Evolutionary conservation across 1,139 yeast species (phyloP).

Genomic region (Saccharomyces hybrid): DNA sequence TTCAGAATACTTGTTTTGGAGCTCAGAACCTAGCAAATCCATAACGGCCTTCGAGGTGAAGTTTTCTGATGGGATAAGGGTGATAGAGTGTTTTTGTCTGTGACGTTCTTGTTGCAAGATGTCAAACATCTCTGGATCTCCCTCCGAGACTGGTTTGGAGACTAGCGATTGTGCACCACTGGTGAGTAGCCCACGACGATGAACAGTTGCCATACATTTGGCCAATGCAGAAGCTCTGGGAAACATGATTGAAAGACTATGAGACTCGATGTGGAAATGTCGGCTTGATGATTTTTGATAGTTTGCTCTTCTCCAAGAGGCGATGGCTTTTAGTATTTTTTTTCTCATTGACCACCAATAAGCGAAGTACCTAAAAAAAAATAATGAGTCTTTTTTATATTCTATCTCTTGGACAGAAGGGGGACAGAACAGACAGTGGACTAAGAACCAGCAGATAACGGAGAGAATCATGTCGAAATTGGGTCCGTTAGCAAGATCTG

Average conservation of each 20-base stretch:
- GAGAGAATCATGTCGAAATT: not conserved
- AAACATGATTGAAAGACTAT: not conserved
- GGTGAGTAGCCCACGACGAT: not conserved
- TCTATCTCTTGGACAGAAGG: not conserved
- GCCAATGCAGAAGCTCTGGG: not conserved
- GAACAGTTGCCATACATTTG: not conserved
- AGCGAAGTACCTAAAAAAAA: not conserved
- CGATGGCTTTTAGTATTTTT: not conserved
- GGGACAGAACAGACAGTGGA: not conserved
- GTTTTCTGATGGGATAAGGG: constrained; percentile 90
- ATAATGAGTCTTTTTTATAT: not conserved
- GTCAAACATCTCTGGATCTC: constrained; percentile 81
- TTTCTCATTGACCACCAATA: not conserved
- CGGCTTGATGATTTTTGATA: not conserved
- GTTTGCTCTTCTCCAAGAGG: not conserved
- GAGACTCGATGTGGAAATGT: not conserved
- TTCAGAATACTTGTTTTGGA: constrained; percentile 98
- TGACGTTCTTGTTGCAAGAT: constrained; percentile 65
- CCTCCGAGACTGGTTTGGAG: constrained; percentile 55
- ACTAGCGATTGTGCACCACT: constrained; percentile 35
- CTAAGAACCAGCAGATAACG: not conserved
- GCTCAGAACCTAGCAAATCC: constrained; percentile 89
- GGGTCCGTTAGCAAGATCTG: not conserved
- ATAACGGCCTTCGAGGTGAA: constrained; percentile 92
- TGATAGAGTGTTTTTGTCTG: constrained; percentile 86